Evolutionary conservation across 2,329 filamentous ascomycete species (phyloP), one percentile per base, ranked within the genome.

Genomic region (Phaeosphaeriaceae sp.): DNA sequence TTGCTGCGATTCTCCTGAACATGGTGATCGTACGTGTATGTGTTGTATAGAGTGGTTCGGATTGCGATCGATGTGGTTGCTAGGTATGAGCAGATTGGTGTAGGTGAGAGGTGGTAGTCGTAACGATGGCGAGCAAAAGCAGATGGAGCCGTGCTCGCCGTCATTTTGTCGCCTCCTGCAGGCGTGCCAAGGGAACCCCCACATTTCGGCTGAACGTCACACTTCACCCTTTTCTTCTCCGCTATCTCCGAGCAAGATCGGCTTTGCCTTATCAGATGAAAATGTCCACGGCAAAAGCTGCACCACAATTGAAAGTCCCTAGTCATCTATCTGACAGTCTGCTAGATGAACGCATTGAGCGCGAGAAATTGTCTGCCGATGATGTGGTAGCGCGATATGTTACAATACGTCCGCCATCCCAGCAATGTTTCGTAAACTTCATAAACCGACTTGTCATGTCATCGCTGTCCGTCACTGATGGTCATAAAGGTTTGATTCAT

Each of bases 1-100:
- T 79, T 63, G 84, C 79, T 72, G 84, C 75, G 63, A 84, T 79
- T 80, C 86, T 82, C 71, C 81, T 83, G 76, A 88, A 86, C 85
- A 88, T 88, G 67, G 61, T 52, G 81, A 67, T 33, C 36, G 56
- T 52, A 40, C 59, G 52, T 66, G 44, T 67, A 53, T 64, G 63
- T 49, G 40, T 60, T 62, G 45, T 53, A 22, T 52, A 45, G 33
- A 48, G 33, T 58, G 56, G 47, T 9, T 47, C 24, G n/a, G 19
- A 41, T 44, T 48, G 50, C 22, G 55, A 53, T 61, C 41, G 56
- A 47, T 61, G 61, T 65, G 51, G 27, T 58, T 21, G n/a, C 17
- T 33, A 21, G 25, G 27, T 27, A 11, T 11, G 15, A 58, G 52
- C 40, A 52, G 54, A 61, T 61, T 58, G 60, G 58, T 62, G 66